Evolutionary conservation across 305 asterid species (phyloP), one percentile per base, ranked within the genome.

Genomic region (Solanum hybrid): DNA sequence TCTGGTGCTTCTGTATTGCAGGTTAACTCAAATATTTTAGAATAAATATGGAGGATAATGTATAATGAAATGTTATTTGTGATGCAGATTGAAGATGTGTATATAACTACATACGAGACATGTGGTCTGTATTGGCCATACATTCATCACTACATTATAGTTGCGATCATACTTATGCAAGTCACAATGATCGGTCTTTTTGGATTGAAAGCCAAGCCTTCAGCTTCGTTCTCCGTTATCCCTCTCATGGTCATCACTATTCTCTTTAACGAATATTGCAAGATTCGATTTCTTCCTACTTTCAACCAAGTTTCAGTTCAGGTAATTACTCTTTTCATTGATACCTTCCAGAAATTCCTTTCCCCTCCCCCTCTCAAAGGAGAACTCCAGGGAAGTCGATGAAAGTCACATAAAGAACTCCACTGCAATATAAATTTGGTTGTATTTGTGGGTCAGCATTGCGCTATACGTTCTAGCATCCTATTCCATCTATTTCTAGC

Each of bases 81-180:
- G 38, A 88, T 92, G 93, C 98, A 96, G 99, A 96, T 95, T 91
- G 94, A 95, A 78, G 95, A 95, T 89, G 99, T 96, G 90, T 97
- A 97, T 73, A 93, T 93, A 91, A 96, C 98, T 42, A 90, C 96
- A 1, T 97, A 96, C 16, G 99, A 97, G 91, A 97, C 99, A 13
- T 93, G 97, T 86, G 99, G 99, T 29, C 96, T 94, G 36, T 97
- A 94, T 79, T 97, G 99, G 99, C 98, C 99, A 66, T 95, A 89
- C 93, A 95, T 97, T 88, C 98, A 97, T 92, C 96, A 94, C 91
- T 96, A 96, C 92, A 94, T 96, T 89, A 88, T 97, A 77, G 90
- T 94, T 36, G 95, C 98, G 5, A 92, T 97, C 89, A 89, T 94
- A 89, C 95, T 96, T 91, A 95, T 95, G 96, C 99, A 97, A 92